These are phyloP conservation scores for Castanospermum australe DNA, from an alignment of 306 rosid genomes.

Conservation along the genomic window DNA sequence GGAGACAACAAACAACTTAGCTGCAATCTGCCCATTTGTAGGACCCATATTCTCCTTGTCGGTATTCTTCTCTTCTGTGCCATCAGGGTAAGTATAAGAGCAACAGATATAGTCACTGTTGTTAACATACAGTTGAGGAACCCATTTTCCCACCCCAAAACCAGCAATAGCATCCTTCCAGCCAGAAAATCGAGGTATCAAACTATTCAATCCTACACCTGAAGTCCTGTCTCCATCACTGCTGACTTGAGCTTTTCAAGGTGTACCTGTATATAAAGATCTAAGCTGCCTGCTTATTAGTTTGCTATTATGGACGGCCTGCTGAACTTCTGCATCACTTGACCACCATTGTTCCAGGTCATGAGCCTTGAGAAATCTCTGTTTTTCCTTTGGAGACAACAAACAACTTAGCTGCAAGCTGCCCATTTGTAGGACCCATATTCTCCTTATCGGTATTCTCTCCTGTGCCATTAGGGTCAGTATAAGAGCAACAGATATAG, in stretches of 20 bases:
- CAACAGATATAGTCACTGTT: too few relatives aligned
- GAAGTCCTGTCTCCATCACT: conserved; percentile 17
- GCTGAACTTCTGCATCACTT: conserved; percentile 77
- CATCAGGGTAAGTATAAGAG: conserved; percentile 60
- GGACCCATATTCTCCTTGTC: conserved; percentile 52
- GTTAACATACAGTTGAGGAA: too few relatives aligned
- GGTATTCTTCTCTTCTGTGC: conserved; percentile 33
- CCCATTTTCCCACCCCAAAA: not conserved
- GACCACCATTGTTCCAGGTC: conserved; percentile 99
- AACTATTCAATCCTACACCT: conserved; percentile 35
- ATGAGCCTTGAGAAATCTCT: conserved; percentile 91
- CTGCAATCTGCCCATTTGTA: conserved; percentile 50
- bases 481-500: conserved; percentile 69
- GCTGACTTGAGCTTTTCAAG: conserved; percentile 34
- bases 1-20: conserved; percentile 82
- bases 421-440: conserved; percentile 34
- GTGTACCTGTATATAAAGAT: conserved; percentile 61
- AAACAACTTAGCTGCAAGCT: conserved; percentile 71
- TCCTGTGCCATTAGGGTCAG: conserved; percentile 42
- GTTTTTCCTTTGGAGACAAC: conserved; percentile 89
- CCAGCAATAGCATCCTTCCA: too few relatives aligned
- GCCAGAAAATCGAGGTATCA: too few relatives aligned
- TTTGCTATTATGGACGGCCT: conserved; percentile 73
- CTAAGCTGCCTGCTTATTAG: conserved; percentile 83
- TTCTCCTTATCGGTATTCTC: conserved; percentile 45